phyloP scores from a whole-genome alignment of 2,329 filamentous ascomycete genomes.

The Colletotrichum cuscutae region DNA sequence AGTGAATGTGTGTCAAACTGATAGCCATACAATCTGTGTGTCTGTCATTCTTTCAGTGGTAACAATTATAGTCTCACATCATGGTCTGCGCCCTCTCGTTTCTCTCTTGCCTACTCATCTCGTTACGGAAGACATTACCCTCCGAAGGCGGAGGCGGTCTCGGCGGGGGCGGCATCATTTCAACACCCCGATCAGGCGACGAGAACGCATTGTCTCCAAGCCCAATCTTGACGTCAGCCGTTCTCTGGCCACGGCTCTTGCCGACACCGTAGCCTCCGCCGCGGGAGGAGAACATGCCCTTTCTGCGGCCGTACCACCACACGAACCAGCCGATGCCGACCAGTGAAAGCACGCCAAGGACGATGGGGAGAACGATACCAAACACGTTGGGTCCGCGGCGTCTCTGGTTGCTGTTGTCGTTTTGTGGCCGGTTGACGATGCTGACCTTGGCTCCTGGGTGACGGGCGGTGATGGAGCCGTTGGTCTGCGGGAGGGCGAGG shows the following conservation, averaged over 20 bases:
- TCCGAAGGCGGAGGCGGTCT: constrained; percentile 8
- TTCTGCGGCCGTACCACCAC: constrained; percentile 29
- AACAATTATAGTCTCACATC: not conserved
- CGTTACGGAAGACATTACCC: constrained; percentile 31
- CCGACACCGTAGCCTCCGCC: constrained; percentile 33
- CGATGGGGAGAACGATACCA: constrained; percentile 30
- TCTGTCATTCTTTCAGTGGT: not conserved
- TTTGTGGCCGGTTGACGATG: not conserved
- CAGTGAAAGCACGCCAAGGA: constrained; percentile 27
- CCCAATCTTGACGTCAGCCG: constrained; percentile 13
- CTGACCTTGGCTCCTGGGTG: constrained; percentile 32
- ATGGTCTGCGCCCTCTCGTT: constrained; percentile 18
- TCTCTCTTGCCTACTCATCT: constrained; percentile 31
- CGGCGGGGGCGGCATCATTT: constrained; percentile 32
- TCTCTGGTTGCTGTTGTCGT: not conserved
- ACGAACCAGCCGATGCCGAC: constrained; percentile 25
- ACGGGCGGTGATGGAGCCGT: constrained; percentile 18
- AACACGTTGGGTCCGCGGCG: constrained; percentile 18
- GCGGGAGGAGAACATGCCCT: constrained; percentile 25
- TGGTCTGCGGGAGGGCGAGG: constrained; percentile 26
- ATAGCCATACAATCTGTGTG: not conserved
- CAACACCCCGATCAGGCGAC: constrained; percentile 27
- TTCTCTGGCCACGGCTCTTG: constrained; percentile 30
- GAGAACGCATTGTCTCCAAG: constrained; percentile 24
- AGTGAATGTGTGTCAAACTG: not conserved